phyloP scores from a whole-genome alignment of 1,284 basidiomycete species.

The Ustilago lituana region DNA sequence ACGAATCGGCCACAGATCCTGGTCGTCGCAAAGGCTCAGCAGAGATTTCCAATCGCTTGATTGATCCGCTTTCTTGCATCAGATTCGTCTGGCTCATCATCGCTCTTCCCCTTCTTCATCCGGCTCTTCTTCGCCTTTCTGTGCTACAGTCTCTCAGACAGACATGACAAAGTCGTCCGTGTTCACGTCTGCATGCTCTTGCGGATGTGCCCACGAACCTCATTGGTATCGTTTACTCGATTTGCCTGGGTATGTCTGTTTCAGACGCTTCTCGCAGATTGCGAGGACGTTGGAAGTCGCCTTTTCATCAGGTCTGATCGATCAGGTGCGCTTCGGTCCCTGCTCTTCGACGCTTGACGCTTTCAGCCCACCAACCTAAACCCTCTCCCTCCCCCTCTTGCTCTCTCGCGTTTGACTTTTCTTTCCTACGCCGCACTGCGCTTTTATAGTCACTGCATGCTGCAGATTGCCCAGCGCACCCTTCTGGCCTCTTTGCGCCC shows the following conservation, averaged over 20 bases:
- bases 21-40: too few relatives aligned
- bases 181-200: not conserved
- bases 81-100: conserved; percentile 36
- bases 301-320: too few relatives aligned
- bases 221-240: not conserved
- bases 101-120: not conserved
- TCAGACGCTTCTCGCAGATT: not conserved
- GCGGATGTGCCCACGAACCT: conserved; percentile 3
- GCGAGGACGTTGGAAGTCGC: not conserved
- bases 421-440: not conserved
- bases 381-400: not conserved
- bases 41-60: too few relatives aligned
- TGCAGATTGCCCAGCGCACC: too few relatives aligned
- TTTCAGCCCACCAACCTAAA: too few relatives aligned
- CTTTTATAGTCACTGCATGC: too few relatives aligned
- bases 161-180: conserved; percentile 11
- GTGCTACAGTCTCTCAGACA: conserved; percentile 24
- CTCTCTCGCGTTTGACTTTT: not conserved
- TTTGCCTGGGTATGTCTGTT: conserved; percentile 38
- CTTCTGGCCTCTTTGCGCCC: not conserved
- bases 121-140: conserved; percentile 1
- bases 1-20: too few relatives aligned
- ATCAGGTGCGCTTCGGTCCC: not conserved
- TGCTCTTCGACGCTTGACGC: not conserved
- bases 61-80: not conserved